These are phyloP conservation scores for Talaromyces marneffei DNA, from an alignment of 2,329 filamentous ascomycete species.

Conservation along the genomic window DNA sequence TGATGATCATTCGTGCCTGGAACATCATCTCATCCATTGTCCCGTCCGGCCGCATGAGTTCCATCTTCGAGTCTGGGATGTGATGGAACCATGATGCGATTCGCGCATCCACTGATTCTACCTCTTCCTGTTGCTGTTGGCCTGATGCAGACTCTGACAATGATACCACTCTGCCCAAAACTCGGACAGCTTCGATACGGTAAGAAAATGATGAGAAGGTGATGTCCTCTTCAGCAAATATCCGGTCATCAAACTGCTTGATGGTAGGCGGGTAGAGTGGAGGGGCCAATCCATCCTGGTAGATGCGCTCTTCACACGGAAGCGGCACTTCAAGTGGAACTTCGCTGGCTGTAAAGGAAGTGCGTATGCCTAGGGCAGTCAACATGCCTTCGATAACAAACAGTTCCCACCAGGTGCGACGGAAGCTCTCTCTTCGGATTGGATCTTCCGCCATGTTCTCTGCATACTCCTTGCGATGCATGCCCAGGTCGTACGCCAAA, in stretches of 20 bases:
- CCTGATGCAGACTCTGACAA: constrained; percentile 34
- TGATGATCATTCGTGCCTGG: constrained; percentile 76
- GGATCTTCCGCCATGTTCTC: constrained; percentile 58
- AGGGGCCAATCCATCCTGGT: constrained; percentile 48
- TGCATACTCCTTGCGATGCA: constrained; percentile 67
- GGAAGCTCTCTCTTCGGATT: constrained; percentile 73
- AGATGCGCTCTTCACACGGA: constrained; percentile 75
- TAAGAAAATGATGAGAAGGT: constrained; percentile 80
- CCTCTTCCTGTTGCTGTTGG: constrained; percentile 46
- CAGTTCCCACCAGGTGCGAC: constrained; percentile 85
- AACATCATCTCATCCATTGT: constrained; percentile 85
- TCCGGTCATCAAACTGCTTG: constrained; percentile 67
- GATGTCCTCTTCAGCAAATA: constrained; percentile 64
- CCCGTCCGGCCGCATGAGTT: constrained; percentile 63
- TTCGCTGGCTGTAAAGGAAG: constrained; percentile 60
- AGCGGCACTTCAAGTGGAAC: constrained; percentile 63
- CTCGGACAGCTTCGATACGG: constrained; percentile 72
- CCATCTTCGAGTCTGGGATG: constrained; percentile 64
- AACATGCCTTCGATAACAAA: constrained; percentile 81
- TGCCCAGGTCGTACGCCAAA: constrained; percentile 67
- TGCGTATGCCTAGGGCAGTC: constrained; percentile 55
- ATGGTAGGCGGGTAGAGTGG: constrained; percentile 54
- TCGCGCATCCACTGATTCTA: constrained; percentile 54
- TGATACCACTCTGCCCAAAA: constrained; percentile 67
- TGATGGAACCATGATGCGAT: constrained; percentile 74